Evolutionary conservation across 1,284 basidiomycete species (phyloP), one percentile per base, ranked within the genome.

Genomic region (Ustanciosporium gigantosporum): DNA sequence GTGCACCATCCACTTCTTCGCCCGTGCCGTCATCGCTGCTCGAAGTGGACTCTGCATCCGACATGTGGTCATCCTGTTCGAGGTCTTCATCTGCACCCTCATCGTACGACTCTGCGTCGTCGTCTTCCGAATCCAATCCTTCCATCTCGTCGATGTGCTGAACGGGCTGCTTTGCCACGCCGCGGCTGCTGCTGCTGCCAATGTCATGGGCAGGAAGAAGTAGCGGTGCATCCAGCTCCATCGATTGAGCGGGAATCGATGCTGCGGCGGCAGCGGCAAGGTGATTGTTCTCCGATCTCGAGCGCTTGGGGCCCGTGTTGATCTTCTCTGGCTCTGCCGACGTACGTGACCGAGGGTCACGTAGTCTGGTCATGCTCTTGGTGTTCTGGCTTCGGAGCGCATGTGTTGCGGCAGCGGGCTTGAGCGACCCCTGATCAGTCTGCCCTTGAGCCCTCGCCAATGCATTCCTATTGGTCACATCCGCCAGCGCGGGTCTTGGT

Each of bases 211-310:
- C 11, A 8, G 32, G 32, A 11, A 35, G 17, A 19, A 35, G 27
- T 3, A n/a, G 5, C n/a, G 51, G 45, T n/a, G n/a, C n/a, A 25
- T 64, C 60, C n/a, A 64, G 49, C 9, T 64, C 53, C 60, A 64
- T 58, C 16, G 60, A 58, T 31, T 15, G 25, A 9, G 24, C 22
- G 11, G 32, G 8, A 9, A 22, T n/a, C n/a, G n/a, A n/a, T n/a
- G n/a, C n/a, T n/a, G n/a, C 20, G 36, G 9, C 16, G 9, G 21
- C 19, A 23, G 17, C 21, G 9, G 21, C 36, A 8, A 37, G 36
- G 9, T 23, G 14, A 17, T 21, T 23, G 36, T 37, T 37, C 11
- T 37, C 36, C 20, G 36, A 37, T 37, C 21, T 37, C 20, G 36
- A 37, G 6, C 36, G 36, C 21, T 37, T 37, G 7, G 21, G 36